Base-by-base conservation (phyloP, 331 rosid species). In the Prunus yedoensis region DNA sequence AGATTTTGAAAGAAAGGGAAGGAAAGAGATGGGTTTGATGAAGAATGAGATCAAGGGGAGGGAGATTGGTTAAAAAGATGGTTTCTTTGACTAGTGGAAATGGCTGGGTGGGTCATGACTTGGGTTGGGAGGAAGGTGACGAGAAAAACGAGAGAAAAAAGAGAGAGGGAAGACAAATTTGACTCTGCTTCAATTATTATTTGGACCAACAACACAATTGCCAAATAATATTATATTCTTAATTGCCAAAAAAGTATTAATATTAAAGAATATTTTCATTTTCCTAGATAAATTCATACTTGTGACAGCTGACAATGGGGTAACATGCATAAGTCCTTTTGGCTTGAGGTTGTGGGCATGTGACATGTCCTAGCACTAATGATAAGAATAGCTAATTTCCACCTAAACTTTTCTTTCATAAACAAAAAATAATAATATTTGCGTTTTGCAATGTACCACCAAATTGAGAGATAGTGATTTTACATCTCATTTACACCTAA, bases 261-360 rank as follows among this genome's bases (percentile, higher is more conserved):
- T 35, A 35, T 35, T 35, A 1, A 5, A 35, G 8, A 35, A 35
- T 35, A 35, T 5, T 35, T 35, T 0, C 2, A 35, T 35, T 35
- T 35, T 35, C 8, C 2, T 1, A 35, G 8, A 35, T 35, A 6
- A 35, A 35, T 35, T 6, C 0, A 35, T 6, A 5, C 41, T 35
- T 35, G 8, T 0, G 0, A 4, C 35, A 32, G 0, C 1, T 32
- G 38, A 0, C 0, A 32, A 0, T 4, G 7, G 7, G 1, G 1
- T 32, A 0, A 0, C 0, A 0, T 0, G 1, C 7, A 32, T 32
- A 4, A 32, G 0, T 32, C 0, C 0, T 32, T 32, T 32, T 32
- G 0, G 0, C 5, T 32, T 4, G 5, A 32, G 6, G 0, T 4
- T 0, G 5, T 32, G 1, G 5, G 1, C 0, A 32, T 0, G 21